Percentiles rank a stretch among this genome's conserved stretches.
Evolutionary conservation across 495 filamentous ascomycete genomes (phyloP).

Genomic region (Tuber umbilicatum): DNA sequence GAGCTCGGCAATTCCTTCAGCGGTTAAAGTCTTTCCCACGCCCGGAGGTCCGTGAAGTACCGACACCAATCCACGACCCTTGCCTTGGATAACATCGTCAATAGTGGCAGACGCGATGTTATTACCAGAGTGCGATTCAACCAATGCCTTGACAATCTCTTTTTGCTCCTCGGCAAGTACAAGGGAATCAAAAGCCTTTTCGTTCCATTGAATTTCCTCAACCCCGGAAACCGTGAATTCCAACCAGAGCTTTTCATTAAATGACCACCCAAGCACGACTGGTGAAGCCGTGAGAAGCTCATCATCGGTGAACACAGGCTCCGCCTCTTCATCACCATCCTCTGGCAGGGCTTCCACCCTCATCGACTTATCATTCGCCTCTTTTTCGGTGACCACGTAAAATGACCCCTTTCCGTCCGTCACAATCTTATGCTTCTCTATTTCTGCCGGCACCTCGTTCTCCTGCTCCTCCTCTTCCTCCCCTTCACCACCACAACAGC

Average conservation of each 20-base stretch:
- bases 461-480: constrained; percentile 40
- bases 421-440: constrained; percentile 19
- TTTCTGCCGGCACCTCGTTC: constrained; percentile 13
- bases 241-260: constrained; percentile 84
- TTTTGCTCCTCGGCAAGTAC: constrained; percentile 71
- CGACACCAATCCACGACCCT: constrained; percentile 66
- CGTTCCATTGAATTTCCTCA: constrained; percentile 75
- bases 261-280: constrained; percentile 86
- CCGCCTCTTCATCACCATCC: constrained; percentile 51
- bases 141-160: constrained; percentile 70
- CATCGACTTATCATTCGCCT: constrained; percentile 26
- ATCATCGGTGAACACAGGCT: constrained; percentile 69
- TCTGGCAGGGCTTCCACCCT: constrained; percentile 39
- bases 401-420: constrained; percentile 21
- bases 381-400: constrained; percentile 15
- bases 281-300: constrained; percentile 87
- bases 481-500: constrained; percentile 47
- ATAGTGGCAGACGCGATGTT: constrained; percentile 76
- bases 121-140: constrained; percentile 61
- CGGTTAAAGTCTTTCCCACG: constrained; percentile 68
- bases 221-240: constrained; percentile 81
- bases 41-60: constrained; percentile 67
- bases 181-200: constrained; percentile 69
- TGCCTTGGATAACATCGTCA: constrained; percentile 74
- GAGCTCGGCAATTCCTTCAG: constrained; percentile 64